phyloP scores from a whole-genome alignment of 176 grass and related monocot species.

The Rhynchospora breviuscula region DNA sequence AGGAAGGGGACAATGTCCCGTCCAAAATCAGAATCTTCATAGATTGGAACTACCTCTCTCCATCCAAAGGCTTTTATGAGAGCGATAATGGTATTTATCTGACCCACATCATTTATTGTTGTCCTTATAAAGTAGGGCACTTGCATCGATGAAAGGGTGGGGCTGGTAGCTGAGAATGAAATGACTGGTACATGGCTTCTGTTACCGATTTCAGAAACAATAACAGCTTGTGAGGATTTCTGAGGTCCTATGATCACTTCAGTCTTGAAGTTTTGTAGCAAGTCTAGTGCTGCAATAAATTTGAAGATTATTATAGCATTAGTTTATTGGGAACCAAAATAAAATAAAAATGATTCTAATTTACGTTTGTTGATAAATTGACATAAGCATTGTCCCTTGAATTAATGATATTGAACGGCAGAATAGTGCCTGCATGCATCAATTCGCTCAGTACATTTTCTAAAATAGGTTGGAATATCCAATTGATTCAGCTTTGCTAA shows the following conservation, averaged over 20 bases:
- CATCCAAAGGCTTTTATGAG: constrained; percentile 54
- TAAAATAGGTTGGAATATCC: too few relatives aligned
- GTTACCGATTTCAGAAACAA: constrained; percentile 39
- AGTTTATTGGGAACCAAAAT: too few relatives aligned
- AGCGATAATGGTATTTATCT: constrained; percentile 41
- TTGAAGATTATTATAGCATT: background rate
- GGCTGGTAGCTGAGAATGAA: constrained; percentile 43
- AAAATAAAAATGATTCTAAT: background rate
- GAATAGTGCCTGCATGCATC: too few relatives aligned
- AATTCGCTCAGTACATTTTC: too few relatives aligned
- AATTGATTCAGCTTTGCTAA: too few relatives aligned
- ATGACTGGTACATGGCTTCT: constrained; percentile 35
- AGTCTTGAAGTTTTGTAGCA: constrained; percentile 34
- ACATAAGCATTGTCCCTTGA: too few relatives aligned
- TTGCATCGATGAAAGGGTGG: constrained; percentile 17
- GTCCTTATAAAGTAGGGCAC: constrained; percentile 42
- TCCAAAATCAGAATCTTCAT: constrained; percentile 39
- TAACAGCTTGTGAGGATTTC: constrained; percentile 41
- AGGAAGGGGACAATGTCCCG: constrained; percentile 45
- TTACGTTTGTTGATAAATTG: background rate
- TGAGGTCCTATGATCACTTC: constrained; percentile 46
- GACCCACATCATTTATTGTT: constrained; percentile 27
- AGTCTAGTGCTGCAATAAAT: constrained; percentile 15
- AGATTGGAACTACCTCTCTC: constrained; percentile 42
- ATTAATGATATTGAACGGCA: too few relatives aligned